Conservation (phyloP, 2,329 filamentous ascomycete genomes). For the Magnaporthales sp. region DNA sequence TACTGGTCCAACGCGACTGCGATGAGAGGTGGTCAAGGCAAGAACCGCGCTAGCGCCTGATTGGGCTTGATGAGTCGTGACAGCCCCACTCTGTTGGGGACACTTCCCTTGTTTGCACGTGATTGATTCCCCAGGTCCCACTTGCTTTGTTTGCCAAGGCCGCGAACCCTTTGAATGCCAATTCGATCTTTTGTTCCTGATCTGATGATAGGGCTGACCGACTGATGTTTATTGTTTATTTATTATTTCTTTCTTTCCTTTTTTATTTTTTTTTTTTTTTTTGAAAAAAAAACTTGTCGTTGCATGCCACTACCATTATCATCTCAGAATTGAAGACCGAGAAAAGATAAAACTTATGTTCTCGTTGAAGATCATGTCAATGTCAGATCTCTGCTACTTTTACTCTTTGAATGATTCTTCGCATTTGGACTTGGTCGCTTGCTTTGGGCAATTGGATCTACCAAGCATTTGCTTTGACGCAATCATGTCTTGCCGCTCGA, state of each 20-base stretch:
- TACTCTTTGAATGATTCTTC: too few species aligned
- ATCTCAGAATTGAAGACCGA: background rate
- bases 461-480: background rate
- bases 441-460: background rate
- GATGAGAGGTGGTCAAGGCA: background rate
- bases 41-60: background rate
- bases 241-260: background rate
- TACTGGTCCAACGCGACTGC: background rate
- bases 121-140: background rate
- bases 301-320: background rate
- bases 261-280: background rate
- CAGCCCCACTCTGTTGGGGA: background rate
- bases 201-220: background rate
- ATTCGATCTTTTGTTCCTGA: background rate
- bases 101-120: background rate
- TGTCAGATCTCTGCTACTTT: too few species aligned
- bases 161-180: background rate
- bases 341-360: background rate
- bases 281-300: too few species aligned
- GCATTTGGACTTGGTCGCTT: background rate
- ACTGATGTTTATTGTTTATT: background rate
- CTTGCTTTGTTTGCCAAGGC: background rate
- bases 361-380: background rate
- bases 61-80: background rate
- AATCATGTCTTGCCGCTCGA: background rate